Percentiles rank a stretch among this genome's conserved stretches.
Evolutionary conservation across 2,329 filamentous ascomycete species (phyloP).

Genomic region (Cordyceps cicadae): DNA sequence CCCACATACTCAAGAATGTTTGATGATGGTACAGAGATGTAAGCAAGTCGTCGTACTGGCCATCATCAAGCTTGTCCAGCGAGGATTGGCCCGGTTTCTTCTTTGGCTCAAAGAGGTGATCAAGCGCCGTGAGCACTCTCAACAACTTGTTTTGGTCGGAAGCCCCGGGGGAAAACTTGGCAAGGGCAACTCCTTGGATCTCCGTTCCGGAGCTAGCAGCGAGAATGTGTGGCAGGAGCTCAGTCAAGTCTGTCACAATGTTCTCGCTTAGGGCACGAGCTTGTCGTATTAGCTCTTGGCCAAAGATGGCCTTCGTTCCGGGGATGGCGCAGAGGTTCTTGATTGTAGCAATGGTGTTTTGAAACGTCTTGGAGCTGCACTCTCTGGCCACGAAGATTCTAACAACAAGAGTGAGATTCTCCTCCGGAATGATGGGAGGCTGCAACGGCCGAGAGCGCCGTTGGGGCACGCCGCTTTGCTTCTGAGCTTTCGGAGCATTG

Average conservation of each 20-base stretch:
- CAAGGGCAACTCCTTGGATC: slow-evolving; percentile 85
- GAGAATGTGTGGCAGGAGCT: slow-evolving; percentile 77
- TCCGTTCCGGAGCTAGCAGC: slow-evolving; percentile 84
- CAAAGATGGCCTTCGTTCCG: slow-evolving; percentile 80
- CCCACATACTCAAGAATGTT: slow-evolving; percentile 86
- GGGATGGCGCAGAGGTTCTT: slow-evolving; percentile 94
- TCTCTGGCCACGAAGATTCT: slow-evolving; percentile 94
- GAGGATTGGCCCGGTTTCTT: slow-evolving; percentile 45
- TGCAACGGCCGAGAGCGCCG: slow-evolving; percentile 55
- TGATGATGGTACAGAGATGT: slow-evolving; percentile 83
- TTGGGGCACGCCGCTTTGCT: slow-evolving; percentile 27
- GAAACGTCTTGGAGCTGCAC: slow-evolving; percentile 95
- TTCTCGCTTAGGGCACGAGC: slow-evolving; percentile 76
- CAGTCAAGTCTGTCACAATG: slow-evolving; percentile 75
- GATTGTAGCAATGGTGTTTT: slow-evolving; percentile 95
- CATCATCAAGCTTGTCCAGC: slow-evolving; percentile 44
- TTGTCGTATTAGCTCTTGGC: slow-evolving; percentile 83
- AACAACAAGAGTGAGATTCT: slow-evolving; percentile 88
- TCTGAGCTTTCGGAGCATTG: slow-evolving; percentile 19
- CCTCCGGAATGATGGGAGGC: slow-evolving; percentile 76
- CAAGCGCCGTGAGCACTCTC: slow-evolving; percentile 83
- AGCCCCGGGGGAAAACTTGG: slow-evolving; percentile 91
- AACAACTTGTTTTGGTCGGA: slow-evolving; percentile 96
- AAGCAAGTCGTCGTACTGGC: slow-evolving; percentile 80
- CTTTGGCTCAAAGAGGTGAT: slow-evolving; percentile 89